phyloP scores from a whole-genome alignment of 305 asterid genomes.

The Solanum aculeatissimum region DNA sequence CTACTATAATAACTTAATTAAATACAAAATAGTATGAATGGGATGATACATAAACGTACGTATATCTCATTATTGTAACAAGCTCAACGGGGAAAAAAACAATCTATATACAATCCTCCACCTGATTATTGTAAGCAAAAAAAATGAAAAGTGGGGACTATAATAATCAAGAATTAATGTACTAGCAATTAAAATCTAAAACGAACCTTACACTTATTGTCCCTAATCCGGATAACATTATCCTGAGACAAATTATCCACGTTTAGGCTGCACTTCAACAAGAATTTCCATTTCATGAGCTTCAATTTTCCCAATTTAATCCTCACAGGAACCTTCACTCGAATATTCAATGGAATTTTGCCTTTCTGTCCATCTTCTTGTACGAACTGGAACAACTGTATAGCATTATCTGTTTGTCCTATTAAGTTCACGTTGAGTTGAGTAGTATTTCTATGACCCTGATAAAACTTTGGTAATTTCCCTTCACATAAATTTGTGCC shows the following conservation, averaged over 20 bases:
- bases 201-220: constrained; percentile 60
- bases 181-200: constrained; percentile 40
- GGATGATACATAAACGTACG: background rate
- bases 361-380: constrained; percentile 63
- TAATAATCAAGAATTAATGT: background rate
- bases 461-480: constrained; percentile 71
- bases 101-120: background rate
- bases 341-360: constrained; percentile 51
- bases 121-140: background rate
- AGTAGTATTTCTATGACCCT: constrained; percentile 89
- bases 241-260: constrained; percentile 52
- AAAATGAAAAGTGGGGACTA: background rate
- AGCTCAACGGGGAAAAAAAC: background rate
- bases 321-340: constrained; percentile 73
- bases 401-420: constrained; percentile 57
- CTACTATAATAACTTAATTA: background rate
- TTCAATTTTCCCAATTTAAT: constrained; percentile 64
- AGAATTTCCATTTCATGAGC: constrained; percentile 73
- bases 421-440: constrained; percentile 34
- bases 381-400: constrained; percentile 43
- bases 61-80: background rate
- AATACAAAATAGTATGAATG: background rate
- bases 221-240: constrained; percentile 46
- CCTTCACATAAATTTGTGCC: constrained; percentile 67
- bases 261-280: constrained; percentile 62